Evolutionary conservation across 768 basidiomycete species (phyloP).

Genomic region (Gloeopeniophorella convolvens): DNA sequence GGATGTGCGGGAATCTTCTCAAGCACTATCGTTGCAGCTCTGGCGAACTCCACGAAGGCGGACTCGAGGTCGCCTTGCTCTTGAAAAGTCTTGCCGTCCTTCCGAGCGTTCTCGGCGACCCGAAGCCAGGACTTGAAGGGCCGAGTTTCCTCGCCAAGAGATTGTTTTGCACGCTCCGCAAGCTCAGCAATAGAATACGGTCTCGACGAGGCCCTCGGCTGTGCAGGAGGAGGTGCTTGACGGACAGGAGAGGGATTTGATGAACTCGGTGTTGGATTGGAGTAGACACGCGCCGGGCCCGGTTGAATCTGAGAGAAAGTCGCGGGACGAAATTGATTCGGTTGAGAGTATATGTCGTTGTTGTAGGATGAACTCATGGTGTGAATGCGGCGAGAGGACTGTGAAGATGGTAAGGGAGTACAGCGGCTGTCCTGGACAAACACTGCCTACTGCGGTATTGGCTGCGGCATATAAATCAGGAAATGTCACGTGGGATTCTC

Average conservation of each 20-base stretch:
- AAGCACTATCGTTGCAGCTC: slow-evolving; percentile 69
- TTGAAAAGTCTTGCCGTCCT: slow-evolving; percentile 26
- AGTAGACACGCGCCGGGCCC: not conserved
- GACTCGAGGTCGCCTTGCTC: slow-evolving; percentile 53
- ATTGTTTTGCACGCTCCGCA: slow-evolving; percentile 50
- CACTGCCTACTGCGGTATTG: not conserved
- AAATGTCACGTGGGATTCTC: slow-evolving; percentile 7
- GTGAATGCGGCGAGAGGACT: not conserved
- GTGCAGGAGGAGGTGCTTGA: not conserved
- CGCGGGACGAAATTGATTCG: slow-evolving; percentile 7
- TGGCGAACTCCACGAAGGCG: slow-evolving; percentile 68
- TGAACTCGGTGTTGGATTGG: slow-evolving; percentile 9
- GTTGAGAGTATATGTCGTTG: slow-evolving; percentile 2
- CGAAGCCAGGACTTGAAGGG: slow-evolving; percentile 64
- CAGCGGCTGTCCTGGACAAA: not conserved
- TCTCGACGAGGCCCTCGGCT: not conserved
- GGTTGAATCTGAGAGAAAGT: slow-evolving; percentile 4
- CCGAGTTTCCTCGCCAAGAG: slow-evolving; percentile 49
- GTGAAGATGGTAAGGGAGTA: not conserved
- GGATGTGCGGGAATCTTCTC: slow-evolving; percentile 72
- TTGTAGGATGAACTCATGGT: slow-evolving; percentile 7
- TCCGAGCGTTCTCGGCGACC: slow-evolving; percentile 55
- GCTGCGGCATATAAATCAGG: slow-evolving; percentile 4
- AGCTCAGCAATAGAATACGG: slow-evolving; percentile 59
- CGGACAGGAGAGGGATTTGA: slow-evolving; percentile 10